Conservation (phyloP, 2,329 filamentous ascomycete genomes). For the Trichoderma koningiopsis region DNA sequence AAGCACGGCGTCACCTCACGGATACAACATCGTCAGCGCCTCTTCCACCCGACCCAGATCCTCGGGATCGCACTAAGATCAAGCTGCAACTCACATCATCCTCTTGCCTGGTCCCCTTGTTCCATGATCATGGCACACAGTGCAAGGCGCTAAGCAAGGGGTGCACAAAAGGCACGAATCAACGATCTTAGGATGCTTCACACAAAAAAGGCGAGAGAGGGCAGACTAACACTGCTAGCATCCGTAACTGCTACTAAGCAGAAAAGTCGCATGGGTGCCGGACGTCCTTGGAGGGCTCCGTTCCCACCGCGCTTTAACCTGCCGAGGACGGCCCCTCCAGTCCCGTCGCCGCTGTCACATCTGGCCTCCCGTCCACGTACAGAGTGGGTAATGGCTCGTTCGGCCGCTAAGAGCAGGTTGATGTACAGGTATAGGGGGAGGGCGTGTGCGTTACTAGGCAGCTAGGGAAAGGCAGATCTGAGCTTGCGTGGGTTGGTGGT, state of each 20-base stretch:
- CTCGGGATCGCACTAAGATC: constrained; percentile 1
- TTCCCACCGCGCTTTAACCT: background rate
- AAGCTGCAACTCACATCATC: background rate
- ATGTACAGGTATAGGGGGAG: background rate
- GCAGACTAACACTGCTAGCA: background rate
- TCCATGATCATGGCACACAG: constrained; percentile 2
- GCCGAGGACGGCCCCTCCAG: background rate
- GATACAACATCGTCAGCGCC: background rate
- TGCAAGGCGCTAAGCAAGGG: constrained; percentile 22
- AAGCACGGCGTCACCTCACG: background rate
- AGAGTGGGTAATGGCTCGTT: background rate
- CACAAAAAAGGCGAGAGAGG: background rate
- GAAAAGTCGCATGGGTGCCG: background rate
- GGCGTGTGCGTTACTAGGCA: constrained; percentile 8
- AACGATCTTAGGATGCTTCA: background rate
- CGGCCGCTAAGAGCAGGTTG: background rate
- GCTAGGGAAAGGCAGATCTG: background rate
- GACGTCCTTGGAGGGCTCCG: background rate
- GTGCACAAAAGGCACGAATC: background rate
- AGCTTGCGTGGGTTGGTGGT: background rate
- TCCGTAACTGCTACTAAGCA: background rate
- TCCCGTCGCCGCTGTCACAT: constrained; percentile 17
- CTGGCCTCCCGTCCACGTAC: background rate
- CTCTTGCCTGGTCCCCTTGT: background rate
- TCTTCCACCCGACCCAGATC: background rate